These are phyloP conservation scores for Phyllosticta citriasiana DNA, from an alignment of 2,329 filamentous ascomycete species.

Conservation along the genomic window DNA sequence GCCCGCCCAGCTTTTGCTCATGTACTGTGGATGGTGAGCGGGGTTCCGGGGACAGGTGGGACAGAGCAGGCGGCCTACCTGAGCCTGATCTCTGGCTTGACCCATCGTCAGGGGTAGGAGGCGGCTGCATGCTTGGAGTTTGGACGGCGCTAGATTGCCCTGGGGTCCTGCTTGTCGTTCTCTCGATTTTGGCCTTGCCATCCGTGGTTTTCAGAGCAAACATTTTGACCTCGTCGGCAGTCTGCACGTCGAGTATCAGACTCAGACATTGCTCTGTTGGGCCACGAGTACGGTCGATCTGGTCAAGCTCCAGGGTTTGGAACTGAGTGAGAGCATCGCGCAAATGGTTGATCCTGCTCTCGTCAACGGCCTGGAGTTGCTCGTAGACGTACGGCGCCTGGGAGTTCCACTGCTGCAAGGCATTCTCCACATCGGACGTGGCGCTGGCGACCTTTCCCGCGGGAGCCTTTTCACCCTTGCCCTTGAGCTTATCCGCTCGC, in stretches of 20 bases:
- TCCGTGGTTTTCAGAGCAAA: conserved; percentile 45
- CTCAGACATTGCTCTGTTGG: conserved; percentile 73
- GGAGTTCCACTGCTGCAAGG: conserved; percentile 81
- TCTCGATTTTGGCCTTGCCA: conserved; percentile 25
- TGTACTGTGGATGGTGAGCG: conserved; percentile 16
- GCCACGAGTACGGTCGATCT: conserved; percentile 64
- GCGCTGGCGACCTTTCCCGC: conserved; percentile 69
- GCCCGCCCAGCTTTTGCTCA: conserved; percentile 26
- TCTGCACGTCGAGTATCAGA: conserved; percentile 75
- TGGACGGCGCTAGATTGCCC: conserved; percentile 1
- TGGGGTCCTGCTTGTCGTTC: conserved; percentile 19
- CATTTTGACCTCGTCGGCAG: conserved; percentile 72
- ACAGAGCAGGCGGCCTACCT: conserved; percentile 22
- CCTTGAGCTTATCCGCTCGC: conserved; percentile 72
- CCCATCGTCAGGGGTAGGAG: conserved; percentile 40
- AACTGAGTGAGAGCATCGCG: conserved; percentile 87
- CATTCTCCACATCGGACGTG: conserved; percentile 61
- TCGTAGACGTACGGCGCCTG: conserved; percentile 94
- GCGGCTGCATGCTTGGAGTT: conserved; percentile 10
- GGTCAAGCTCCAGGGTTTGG: conserved; percentile 84
- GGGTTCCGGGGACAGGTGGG: background rate
- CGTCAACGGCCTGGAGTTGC: conserved; percentile 80
- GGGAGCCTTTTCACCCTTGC: conserved; percentile 67
- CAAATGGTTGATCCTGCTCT: conserved; percentile 78
- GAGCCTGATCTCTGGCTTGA: conserved; percentile 45